Evolutionary conservation across 2,329 filamentous ascomycete species (phyloP), one percentile per base, ranked within the genome.

Genomic region (Samsoniella hepiali): DNA sequence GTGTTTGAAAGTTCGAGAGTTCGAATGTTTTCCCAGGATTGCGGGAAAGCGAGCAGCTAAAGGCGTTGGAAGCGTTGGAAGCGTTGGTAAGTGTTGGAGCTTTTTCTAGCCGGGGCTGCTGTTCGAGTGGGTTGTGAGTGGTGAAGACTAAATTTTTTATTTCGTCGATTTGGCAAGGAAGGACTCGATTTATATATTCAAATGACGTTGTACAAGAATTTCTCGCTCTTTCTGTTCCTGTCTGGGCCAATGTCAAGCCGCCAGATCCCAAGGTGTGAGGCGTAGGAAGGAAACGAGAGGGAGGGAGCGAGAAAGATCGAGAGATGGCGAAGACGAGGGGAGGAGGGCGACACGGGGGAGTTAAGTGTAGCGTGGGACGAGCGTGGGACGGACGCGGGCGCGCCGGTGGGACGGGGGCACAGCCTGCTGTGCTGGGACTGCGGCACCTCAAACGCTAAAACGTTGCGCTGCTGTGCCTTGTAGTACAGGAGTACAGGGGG

Each of bases 311-410:
- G 40, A 47, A 34, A 58, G 42, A 45, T 57, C 38, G 54, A 58
- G 55, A 45, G 31, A 22, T 17, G 22, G 49, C 34, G 6, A 45
- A 40, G 54, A 45, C 15, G 40, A 17, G 42, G 42, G 31, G 31
- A 22, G 22, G 22, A 22, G 44, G 57, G 57, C 34, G 57, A 38
- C n/a, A 59, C 45, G 45, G 55, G 44, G 42, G 38, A 17, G 22
- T 59, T 59, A 59, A 59, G 57, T 59, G 57, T 45, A 59, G 57
- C 57, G 57, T 59, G 34, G 45, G 44, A 59, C 57, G 22, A 17
- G 32, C 31, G 15, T 31, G n/a, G 31, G 31, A 34, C 10, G 34
- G 42, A 36, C 42, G 44, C 44, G 32, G 54, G 54, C 55, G 55
- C 55, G 40, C 40, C n/a, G 29, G 55, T 58, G 55, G 55, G 31